Evolutionary conservation across 306 rosid species (phyloP).

Genomic region (Astragalus glycyphyllos): DNA sequence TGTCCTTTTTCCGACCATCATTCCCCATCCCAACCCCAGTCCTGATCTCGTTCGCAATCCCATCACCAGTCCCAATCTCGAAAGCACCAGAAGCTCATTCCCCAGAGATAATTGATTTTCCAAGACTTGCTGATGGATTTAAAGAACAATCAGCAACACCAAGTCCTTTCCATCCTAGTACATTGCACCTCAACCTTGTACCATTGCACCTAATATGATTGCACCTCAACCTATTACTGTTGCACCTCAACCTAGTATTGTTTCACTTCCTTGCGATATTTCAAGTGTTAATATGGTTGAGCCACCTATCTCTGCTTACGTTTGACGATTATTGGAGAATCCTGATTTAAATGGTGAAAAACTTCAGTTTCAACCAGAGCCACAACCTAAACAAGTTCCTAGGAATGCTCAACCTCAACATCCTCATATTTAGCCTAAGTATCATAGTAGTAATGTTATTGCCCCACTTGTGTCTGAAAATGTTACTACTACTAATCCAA

Average conservation of each 20-base stretch:
- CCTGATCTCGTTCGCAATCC: too few species aligned
- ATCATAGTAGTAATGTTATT: too few species aligned
- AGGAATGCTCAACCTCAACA: conserved; percentile 32
- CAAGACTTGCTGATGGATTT: too few species aligned
- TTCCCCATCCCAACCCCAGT: too few species aligned
- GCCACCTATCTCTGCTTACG: conserved; percentile 80
- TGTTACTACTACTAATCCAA: not conserved
- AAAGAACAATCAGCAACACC: too few species aligned
- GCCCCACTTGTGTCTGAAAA: too few species aligned
- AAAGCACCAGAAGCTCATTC: conserved; percentile 46
- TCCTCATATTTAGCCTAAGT: not conserved
- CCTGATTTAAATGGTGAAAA: conserved; percentile 58
- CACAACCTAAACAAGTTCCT: conserved; percentile 33
- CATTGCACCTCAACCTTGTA: too few species aligned
- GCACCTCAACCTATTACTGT: too few species aligned
- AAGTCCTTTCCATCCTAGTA: too few species aligned
- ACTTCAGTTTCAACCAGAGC: conserved; percentile 36
- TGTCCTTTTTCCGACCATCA: conserved; percentile 43
- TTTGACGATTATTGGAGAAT: conserved; percentile 63
- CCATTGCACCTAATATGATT: too few species aligned
- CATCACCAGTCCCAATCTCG: too few species aligned
- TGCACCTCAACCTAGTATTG: too few species aligned
- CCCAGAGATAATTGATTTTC: conserved; percentile 22
- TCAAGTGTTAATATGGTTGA: conserved; percentile 57
- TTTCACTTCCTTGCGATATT: conserved; percentile 40